phyloP scores from a whole-genome alignment of 2,329 filamentous ascomycete genomes.

The Periconia digitata region DNA sequence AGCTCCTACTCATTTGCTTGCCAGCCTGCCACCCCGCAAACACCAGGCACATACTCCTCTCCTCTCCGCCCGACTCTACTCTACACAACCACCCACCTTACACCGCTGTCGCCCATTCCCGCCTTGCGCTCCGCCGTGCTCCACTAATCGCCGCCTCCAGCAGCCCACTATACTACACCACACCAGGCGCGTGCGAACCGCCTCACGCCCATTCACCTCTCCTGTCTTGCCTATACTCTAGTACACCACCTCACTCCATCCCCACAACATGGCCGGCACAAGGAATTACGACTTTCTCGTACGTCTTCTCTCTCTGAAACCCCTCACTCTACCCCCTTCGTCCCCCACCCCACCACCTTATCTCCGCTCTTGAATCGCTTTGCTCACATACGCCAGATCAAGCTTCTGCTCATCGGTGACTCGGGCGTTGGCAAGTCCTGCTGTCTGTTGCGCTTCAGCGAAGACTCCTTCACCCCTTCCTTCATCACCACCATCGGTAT shows the following conservation, averaged over 20 bases:
- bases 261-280: constrained; percentile 79
- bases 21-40: background rate
- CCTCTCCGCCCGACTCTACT: too few relatives aligned
- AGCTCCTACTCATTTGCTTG: background rate
- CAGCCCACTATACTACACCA: background rate
- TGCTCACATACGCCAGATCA: constrained; percentile 66
- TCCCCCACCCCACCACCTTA: constrained; percentile 9
- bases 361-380: constrained; percentile 13
- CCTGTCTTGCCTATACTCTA: background rate
- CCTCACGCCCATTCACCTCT: constrained; percentile 10
- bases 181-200: background rate
- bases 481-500: constrained; percentile 99
- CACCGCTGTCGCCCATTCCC: background rate
- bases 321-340: constrained; percentile 2
- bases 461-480: constrained; percentile 95
- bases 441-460: constrained; percentile 93
- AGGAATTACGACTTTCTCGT: constrained; percentile 99
- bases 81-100: background rate
- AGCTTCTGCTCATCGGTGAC: constrained; percentile 93
- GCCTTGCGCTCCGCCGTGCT: background rate
- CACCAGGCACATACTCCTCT: background rate
- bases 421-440: constrained; percentile 97
- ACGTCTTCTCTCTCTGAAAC: constrained; percentile 44
- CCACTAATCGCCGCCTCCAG: background rate
- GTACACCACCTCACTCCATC: background rate